phyloP scores from a whole-genome alignment of 73 alveolate genomes.

The Paramecium octaurelia region DNA sequence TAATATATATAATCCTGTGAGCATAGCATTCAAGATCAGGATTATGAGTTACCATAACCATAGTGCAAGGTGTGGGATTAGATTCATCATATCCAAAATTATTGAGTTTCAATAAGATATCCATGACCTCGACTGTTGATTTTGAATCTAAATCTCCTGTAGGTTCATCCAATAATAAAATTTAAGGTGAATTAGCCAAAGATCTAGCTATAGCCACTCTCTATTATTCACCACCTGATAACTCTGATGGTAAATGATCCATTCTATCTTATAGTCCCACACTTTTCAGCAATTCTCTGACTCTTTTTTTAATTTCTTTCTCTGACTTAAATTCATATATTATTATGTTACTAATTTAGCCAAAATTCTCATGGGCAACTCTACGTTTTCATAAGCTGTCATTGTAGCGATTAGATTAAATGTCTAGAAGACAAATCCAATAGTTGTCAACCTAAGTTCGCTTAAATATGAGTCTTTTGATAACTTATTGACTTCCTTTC shows the following conservation, averaged over 20 bases:
- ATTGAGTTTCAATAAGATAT: slow-evolving; percentile 85
- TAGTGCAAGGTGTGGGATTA: slow-evolving; percentile 77
- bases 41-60: slow-evolving; percentile 96
- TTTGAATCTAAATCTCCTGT: slow-evolving; percentile 95
- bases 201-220: slow-evolving; percentile 99
- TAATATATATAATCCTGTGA: slow-evolving; percentile 92
- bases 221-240: slow-evolving; percentile 98
- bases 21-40: slow-evolving; percentile 98
- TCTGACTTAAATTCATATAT: not conserved
- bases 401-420: slow-evolving; percentile 94
- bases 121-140: slow-evolving; percentile 95
- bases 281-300: slow-evolving; percentile 79
- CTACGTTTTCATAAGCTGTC: slow-evolving; percentile 97
- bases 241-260: slow-evolving; percentile 97
- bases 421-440: slow-evolving; percentile 96
- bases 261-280: slow-evolving; percentile 96
- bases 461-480: slow-evolving; percentile 89
- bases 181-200: slow-evolving; percentile 93
- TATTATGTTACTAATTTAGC: slow-evolving; percentile 17
- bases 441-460: slow-evolving; percentile 78
- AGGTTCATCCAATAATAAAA: slow-evolving; percentile 96
- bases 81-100: slow-evolving; percentile 89
- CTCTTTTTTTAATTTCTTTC: slow-evolving; percentile 64
- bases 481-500: slow-evolving; percentile 74
- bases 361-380: slow-evolving; percentile 80